These are phyloP conservation scores for Globomyces pollinis-pini DNA, from an alignment of 192 early-diverging fungal genomes.

Conservation along the genomic window DNA sequence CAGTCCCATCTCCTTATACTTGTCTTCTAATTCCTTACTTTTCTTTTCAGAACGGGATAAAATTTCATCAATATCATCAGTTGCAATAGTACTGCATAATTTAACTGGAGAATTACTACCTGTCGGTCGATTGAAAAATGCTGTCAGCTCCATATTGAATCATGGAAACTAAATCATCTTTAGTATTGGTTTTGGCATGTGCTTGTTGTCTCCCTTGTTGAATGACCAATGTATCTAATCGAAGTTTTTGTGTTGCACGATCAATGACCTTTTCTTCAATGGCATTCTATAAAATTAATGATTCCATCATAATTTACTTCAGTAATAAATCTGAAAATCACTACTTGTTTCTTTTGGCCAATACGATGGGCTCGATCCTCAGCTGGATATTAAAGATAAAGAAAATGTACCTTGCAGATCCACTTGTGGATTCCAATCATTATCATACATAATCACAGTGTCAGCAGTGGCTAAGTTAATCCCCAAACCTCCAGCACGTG, in stretches of 20 bases:
- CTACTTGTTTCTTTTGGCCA: constrained; percentile 96
- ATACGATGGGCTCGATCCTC: constrained; percentile 99
- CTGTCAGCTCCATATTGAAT: constrained; percentile 91
- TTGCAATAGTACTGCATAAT: constrained; percentile 61
- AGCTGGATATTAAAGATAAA: no score
- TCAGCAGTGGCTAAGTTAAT: constrained; percentile 96
- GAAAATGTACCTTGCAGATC: no score
- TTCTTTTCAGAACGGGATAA: constrained; percentile 76
- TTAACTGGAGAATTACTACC: no score
- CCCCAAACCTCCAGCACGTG: constrained; percentile 93
- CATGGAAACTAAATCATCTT: constrained; percentile 89
- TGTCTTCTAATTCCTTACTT: constrained; percentile 78
- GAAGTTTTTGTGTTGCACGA: constrained; percentile 91
- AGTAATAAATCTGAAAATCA: constrained; percentile 92
- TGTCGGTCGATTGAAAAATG: constrained; percentile 65
- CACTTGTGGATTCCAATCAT: constrained; percentile 74
- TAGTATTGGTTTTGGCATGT: constrained; percentile 56
- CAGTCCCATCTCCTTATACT: constrained; percentile 83
- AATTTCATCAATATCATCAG: constrained; percentile 82
- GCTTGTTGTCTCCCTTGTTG: constrained; percentile 80
- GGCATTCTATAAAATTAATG: constrained; percentile 63
- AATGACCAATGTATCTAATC: constrained; percentile 96
- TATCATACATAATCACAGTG: constrained; percentile 93
- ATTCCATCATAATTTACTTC: constrained; percentile 34
- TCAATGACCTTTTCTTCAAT: constrained; percentile 98